These are phyloP conservation scores for Diaporthe ilicicola DNA, from an alignment of 2,329 filamentous ascomycete genomes.

Conservation along the genomic window DNA sequence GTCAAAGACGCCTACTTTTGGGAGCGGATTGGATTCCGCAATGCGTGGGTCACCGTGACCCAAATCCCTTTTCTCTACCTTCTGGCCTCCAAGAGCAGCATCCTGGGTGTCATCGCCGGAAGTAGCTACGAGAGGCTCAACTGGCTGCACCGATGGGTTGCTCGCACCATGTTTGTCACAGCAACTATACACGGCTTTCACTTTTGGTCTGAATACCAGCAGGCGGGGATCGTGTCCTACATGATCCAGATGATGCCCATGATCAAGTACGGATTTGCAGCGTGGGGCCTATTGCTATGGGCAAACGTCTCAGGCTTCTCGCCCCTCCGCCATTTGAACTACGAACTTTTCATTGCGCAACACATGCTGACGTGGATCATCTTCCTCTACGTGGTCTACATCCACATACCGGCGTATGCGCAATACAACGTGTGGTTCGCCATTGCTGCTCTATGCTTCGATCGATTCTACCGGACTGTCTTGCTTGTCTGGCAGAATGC, in stretches of 20 bases:
- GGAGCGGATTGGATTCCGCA: slow-evolving; percentile 73
- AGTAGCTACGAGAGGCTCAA: slow-evolving; percentile 75
- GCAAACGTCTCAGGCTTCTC: slow-evolving; percentile 69
- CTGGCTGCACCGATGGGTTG: slow-evolving; percentile 79
- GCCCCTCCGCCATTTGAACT: slow-evolving; percentile 71
- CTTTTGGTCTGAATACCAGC: slow-evolving; percentile 72
- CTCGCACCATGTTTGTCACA: slow-evolving; percentile 73
- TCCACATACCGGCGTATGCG: slow-evolving; percentile 68
- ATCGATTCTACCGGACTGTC: slow-evolving; percentile 62
- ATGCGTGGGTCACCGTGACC: slow-evolving; percentile 71
- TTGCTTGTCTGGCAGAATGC: slow-evolving; percentile 63
- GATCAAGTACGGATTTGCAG: slow-evolving; percentile 72
- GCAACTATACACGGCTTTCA: slow-evolving; percentile 75
- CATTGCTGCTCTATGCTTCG: slow-evolving; percentile 68
- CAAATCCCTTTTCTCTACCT: slow-evolving; percentile 73
- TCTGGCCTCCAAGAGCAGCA: slow-evolving; percentile 65
- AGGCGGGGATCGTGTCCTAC: slow-evolving; percentile 64
- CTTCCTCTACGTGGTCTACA: slow-evolving; percentile 70
- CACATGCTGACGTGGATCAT: slow-evolving; percentile 69
- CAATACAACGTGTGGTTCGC: slow-evolving; percentile 73
- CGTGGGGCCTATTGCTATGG: slow-evolving; percentile 73
- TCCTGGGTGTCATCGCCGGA: slow-evolving; percentile 69
- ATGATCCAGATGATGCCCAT: slow-evolving; percentile 70
- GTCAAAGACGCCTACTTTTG: slow-evolving; percentile 63
- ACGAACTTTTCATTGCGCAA: slow-evolving; percentile 76